Conservation (phyloP, 768 basidiomycete genomes). For the Trametes cinnabarina region DNA sequence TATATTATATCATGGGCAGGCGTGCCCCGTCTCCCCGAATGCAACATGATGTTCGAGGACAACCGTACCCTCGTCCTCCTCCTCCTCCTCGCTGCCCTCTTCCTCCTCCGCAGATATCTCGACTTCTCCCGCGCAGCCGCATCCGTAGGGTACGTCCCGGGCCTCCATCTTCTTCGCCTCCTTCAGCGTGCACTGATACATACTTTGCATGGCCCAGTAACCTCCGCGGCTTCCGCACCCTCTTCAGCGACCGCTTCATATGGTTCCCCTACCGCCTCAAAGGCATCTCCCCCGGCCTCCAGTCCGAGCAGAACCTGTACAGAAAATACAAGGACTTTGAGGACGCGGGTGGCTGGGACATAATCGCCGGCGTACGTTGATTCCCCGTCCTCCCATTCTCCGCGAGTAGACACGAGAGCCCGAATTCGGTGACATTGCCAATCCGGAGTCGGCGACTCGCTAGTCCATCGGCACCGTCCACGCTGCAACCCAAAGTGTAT, state of each 20-base stretch:
- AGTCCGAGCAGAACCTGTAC: slow-evolving; percentile 15
- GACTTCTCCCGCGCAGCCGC: slow-evolving; percentile 20
- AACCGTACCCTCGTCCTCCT: slow-evolving; percentile 10
- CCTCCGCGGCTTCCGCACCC: slow-evolving; percentile 17
- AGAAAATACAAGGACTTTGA: slow-evolving; percentile 25
- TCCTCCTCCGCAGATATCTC: slow-evolving; percentile 11
- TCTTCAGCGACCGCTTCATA: slow-evolving; percentile 17
- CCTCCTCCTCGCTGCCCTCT: slow-evolving; percentile 12
- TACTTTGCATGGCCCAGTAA: slow-evolving; percentile 1
- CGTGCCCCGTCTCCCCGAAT: too few species aligned
- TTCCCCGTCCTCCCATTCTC: too few species aligned
- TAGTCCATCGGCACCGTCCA: too few species aligned
- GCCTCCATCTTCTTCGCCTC: neutral
- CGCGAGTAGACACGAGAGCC: too few species aligned
- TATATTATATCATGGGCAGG: too few species aligned
- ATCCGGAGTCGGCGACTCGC: too few species aligned
- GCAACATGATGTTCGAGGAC: slow-evolving; percentile 11
- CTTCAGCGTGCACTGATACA: neutral
- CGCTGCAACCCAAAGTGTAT: too few species aligned
- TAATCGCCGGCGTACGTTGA: slow-evolving; percentile 25
- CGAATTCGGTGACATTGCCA: too few species aligned
- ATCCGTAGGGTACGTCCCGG: slow-evolving; percentile 19
- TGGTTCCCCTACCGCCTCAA: slow-evolving; percentile 20
- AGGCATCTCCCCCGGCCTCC: slow-evolving; percentile 21
- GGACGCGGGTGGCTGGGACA: slow-evolving; percentile 19